Base-by-base conservation (phyloP, 805 yeast genomes). In the Ogataea trehaloabstinens region DNA sequence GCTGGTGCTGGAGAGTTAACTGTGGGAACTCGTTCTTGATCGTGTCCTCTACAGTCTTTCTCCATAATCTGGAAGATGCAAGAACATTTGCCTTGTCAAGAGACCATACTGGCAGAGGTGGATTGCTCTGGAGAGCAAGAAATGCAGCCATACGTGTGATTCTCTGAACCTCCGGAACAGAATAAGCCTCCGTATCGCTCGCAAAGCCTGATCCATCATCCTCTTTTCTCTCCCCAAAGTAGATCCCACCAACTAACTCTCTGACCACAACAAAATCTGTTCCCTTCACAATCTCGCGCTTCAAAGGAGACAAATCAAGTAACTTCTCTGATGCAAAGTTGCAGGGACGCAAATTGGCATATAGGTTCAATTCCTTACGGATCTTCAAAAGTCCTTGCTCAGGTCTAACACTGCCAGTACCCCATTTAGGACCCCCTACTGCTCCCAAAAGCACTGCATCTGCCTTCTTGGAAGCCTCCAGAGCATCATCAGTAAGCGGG, bases 351-450 rank as follows among this genome's bases (percentile, higher is more conserved):
- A 93, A 76, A 67, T 93, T 93, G 42, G 99, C 99, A 64, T 93
- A 93, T 51, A 93, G 72, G 63, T 84, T 85, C 60, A 93, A 77
- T 64, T 89, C 98, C 66, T 93, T 93, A 67, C 99, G 80, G 64
- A 93, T 91, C 70, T 90, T 78, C 49, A 93, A 75, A 51, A 93
- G 75, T 44, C 99, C 99, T 68, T 88, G 98, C 65, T 93, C 99
- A 37, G 99, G 99, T 70, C 99, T 82, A 33, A 91, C 98, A 10
- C 74, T 59, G 35, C 97, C 97, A 19, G 97, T 86, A 25, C 98
- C 98, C 99, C 99, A 93, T 68, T 93, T 93, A 45, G 99, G 99
- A 24, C 99, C 99, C 48, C 99, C 99, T 24, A 93, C 99, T 6
- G 99, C 96, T 51, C 99, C 99, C 41, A 93, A 73, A 49, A 93